phyloP scores from a whole-genome alignment of 139 green algal genomes.

The Chlorella sp. region DNA sequence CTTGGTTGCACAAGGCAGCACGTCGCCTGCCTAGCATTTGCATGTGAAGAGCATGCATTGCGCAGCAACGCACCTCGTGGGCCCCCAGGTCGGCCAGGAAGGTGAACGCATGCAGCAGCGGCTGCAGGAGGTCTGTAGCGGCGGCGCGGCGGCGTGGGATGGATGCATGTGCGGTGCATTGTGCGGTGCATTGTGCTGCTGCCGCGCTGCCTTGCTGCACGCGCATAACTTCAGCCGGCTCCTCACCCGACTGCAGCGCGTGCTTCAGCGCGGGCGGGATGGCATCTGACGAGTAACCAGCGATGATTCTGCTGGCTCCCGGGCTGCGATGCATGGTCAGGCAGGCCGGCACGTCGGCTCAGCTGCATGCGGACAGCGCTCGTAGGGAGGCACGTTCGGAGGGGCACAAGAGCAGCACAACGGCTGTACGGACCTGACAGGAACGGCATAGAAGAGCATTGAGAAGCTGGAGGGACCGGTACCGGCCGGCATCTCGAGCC shows the following conservation, averaged over 20 bases:
- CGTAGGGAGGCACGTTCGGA: background rate
- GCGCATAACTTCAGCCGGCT: too few relatives aligned
- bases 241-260: conserved; percentile 1
- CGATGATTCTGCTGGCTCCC: background rate
- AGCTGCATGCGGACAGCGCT: background rate
- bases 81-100: conserved; percentile 12
- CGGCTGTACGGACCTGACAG: background rate
- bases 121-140: conserved; percentile 2
- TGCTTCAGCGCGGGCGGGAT: background rate
- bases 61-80: conserved; percentile 42
- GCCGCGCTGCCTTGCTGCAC: too few relatives aligned
- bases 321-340: background rate
- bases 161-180: too few relatives aligned
- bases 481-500: conserved; percentile 17
- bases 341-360: too few relatives aligned
- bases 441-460: conserved; percentile 23
- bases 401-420: too few relatives aligned
- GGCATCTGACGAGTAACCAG: conserved; percentile 7
- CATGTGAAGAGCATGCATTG: too few relatives aligned
- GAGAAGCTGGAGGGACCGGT: background rate
- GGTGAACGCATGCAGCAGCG: conserved; percentile 17
- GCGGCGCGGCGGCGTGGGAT: too few relatives aligned
- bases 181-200: too few relatives aligned
- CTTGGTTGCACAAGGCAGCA: too few relatives aligned
- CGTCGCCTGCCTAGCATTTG: too few relatives aligned